Base-by-base conservation (phyloP, 1,284 basidiomycete species). In the Austropuccinia psidii region DNA sequence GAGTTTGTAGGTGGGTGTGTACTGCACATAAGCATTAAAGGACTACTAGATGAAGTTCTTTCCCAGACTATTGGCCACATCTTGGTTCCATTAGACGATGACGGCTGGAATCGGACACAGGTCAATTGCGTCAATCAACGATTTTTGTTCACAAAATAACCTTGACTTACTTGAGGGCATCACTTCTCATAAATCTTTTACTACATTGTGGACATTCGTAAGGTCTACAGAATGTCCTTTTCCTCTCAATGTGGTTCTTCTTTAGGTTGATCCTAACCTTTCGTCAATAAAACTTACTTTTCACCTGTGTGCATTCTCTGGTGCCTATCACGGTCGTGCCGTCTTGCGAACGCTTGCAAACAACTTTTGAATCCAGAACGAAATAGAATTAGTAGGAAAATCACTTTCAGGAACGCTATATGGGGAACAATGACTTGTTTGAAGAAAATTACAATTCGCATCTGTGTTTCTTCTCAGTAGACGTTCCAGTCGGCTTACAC, bases 281-380 rank as follows among this genome's bases (percentile, higher is more conserved):
- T 11, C 11, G 11, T n/a, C 41, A 31, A 33, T 39, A 31, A 50
- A 24, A 37, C 68, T n/a, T 35, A 70, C 68, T 70, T 70, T 70
- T 70, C 68, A 61, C 68, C 68, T 24, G 68, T 70, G 21, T 70
- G 68, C 68, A 70, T 70, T 61, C 68, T 70, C 52, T 70, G 52
- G 45, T 70, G 68, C 31, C 68, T 21, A 43, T 70, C 68, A 17
- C 68, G 68, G 21, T 70, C 68, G 47, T 70, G 68, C 35, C 68
- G 47, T 49, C 68, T 33, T 9, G 68, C 68, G 52, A 70, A 70
- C 41, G 68, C 68, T 52, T 70, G 68, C n/a, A 57, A 47, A 57
- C 68, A 70, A 54, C 68, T 70, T 7, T 24, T 17, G 43, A 41
- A 61, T 39, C 27, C 8, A 24, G 9, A 21, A n/a, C 9, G 9